Conservation (phyloP, 805 yeast species). For the Tetrapisispora phaffii region DNA sequence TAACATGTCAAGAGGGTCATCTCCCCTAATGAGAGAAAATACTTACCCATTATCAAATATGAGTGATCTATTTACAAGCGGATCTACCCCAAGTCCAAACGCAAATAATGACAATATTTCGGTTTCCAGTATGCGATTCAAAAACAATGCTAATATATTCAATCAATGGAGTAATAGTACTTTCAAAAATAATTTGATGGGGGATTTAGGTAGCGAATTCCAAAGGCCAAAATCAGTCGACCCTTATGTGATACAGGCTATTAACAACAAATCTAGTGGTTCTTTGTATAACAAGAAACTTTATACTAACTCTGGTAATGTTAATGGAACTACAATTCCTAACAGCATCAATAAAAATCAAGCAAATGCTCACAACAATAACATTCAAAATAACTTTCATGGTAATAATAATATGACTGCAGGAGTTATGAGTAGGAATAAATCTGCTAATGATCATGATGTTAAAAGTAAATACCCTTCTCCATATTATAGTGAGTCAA, state of each 20-base stretch:
- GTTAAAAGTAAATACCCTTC: background rate
- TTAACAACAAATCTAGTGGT: background rate
- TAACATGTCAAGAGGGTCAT: conserved; percentile 18
- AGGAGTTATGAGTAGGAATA: background rate
- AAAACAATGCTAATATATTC: background rate
- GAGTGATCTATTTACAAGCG: conserved; percentile 9
- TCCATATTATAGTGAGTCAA: background rate
- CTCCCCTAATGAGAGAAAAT: conserved; percentile 21
- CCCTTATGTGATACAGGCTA: conserved; percentile 19
- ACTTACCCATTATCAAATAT: conserved; percentile 9
- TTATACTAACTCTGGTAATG: background rate
- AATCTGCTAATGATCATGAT: conserved; percentile 1
- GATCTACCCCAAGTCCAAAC: conserved; percentile 7
- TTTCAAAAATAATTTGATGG: conserved; percentile 1
- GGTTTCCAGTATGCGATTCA: background rate
- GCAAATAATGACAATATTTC: background rate
- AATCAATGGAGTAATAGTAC: conserved; percentile 1
- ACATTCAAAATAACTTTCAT: background rate
- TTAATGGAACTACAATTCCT: background rate
- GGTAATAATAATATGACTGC: background rate
- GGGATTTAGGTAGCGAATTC: background rate
- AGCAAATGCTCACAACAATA: conserved; percentile 1
- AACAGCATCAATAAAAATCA: conserved; percentile 1
- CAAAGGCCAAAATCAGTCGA: conserved; percentile 38
- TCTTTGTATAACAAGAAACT: background rate